Percentiles rank a stretch among this genome's conserved stretches.
These are phyloP conservation scores for Trypanosoma lewisi DNA, from an alignment of 208 protist species.

Conservation along the genomic window DNA sequence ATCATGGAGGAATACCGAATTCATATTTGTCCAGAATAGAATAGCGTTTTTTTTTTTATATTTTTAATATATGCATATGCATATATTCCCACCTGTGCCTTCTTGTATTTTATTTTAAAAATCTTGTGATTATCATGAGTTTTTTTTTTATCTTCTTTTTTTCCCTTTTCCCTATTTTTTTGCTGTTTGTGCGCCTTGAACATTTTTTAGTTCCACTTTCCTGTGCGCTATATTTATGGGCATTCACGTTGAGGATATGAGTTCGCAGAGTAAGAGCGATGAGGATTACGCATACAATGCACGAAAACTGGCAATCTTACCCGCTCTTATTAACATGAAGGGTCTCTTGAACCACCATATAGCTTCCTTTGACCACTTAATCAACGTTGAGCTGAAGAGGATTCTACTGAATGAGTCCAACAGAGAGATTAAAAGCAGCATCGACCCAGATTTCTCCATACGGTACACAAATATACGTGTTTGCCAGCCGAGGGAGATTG, in stretches of 20 bases:
- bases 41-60: neutral
- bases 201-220: neutral
- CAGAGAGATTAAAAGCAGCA: constrained; percentile 82
- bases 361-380: constrained; percentile 85
- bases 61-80: neutral
- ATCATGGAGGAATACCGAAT: constrained; percentile 17
- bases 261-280: constrained; percentile 2
- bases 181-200: constrained; percentile 1
- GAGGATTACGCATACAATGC: constrained; percentile 54
- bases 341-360: constrained; percentile 88
- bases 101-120: too few relatives aligned
- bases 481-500: constrained; percentile 70
- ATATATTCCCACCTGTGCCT: neutral
- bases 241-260: neutral
- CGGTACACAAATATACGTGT: constrained; percentile 88
- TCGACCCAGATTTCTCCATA: constrained; percentile 85
- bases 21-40: neutral
- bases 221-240: too few relatives aligned
- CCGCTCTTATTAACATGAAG: constrained; percentile 83
- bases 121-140: neutral
- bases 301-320: constrained; percentile 80
- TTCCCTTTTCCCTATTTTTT: neutral
- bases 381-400: constrained; percentile 79
- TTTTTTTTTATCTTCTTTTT: constrained; percentile 11
- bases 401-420: constrained; percentile 90